Conservation (phyloP, 1,284 basidiomycete species). For the Testicularia cyperi region DNA sequence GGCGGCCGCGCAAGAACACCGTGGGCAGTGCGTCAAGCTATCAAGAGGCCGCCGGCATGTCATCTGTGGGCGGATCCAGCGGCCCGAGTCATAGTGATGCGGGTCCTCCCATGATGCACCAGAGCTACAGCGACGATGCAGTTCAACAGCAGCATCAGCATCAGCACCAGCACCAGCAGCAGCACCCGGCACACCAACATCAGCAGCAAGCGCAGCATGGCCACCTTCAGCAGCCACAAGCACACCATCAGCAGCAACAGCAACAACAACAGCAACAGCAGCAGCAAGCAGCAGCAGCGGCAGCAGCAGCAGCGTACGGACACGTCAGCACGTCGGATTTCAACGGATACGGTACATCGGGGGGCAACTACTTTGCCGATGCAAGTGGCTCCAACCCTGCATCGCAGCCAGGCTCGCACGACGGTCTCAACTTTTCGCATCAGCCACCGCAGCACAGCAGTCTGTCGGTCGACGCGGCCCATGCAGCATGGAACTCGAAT, state of each 20-base stretch:
- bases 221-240: constrained; percentile 6
- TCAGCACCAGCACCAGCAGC: constrained; percentile 47
- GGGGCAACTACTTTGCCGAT: constrained; percentile 9
- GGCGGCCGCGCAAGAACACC: constrained; percentile 29
- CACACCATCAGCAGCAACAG: background rate
- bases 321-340: constrained; percentile 26
- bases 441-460: background rate
- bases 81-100: background rate
- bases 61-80: background rate
- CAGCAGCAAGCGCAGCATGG: constrained; percentile 10
- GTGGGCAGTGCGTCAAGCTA: background rate
- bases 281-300: constrained; percentile 8
- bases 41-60: background rate
- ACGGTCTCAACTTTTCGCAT: constrained; percentile 2
- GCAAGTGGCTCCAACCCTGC: constrained; percentile 5
- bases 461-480: constrained; percentile 8
- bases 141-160: constrained; percentile 22
- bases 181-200: constrained; percentile 8
- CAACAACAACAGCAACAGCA: constrained; percentile 12
- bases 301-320: constrained; percentile 18
- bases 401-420: background rate
- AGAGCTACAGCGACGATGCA: constrained; percentile 27
- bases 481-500: constrained; percentile 14
- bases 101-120: constrained; percentile 16
- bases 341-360: constrained; percentile 2